Base-by-base conservation (phyloP, 164 flowering plant genomes). In the Kalanchoe fedtschenkoi region DNA sequence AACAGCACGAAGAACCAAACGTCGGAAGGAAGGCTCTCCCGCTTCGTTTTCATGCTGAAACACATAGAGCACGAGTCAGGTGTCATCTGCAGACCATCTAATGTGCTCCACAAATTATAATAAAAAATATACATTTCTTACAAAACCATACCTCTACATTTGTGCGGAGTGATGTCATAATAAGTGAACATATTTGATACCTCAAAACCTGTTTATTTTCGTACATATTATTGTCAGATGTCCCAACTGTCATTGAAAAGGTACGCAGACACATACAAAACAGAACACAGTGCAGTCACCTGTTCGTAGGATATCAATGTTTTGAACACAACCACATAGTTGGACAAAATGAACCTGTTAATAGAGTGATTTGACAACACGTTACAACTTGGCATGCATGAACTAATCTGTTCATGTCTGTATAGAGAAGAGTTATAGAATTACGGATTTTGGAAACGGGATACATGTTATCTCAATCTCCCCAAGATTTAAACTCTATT, bases 121-220 rank as follows among this genome's bases (percentile, higher is more conserved):
- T 4, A 46, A 29, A n/a, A n/a, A n/a, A n/a, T n/a, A n/a, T n/a
- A n/a, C n/a, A n/a, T n/a, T n/a, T n/a, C n/a, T n/a, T n/a, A 28
- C 64, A 67, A 60, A 29, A 34, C 65, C 64, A 54, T 77, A 91
- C 99, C 99, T 90, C 97, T 44, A 76, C 70, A 74, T 87, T 87
- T 58, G 88, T 91, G 34, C 99, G 95, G 61, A 95, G 84, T 51
- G 97, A 91, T 62, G 96, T 95, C 97, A 95, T 95, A 41, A 95
- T 84, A 74, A 95, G 95, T 42, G 99, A 95, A 69, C 97, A 95
- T 66, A 95, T 87, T 76, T 95, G 95, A 72, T 80, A 87, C 29
- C 83, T 95, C 67, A 95, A 70, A 69, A 87, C 83, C 99, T 95
- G 86, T 69, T 60, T 32, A 51, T 21, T 69, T 67, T 28, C 19